These are phyloP conservation scores for Myriosclerotinia duriaeana DNA, from an alignment of 2,329 filamentous ascomycete species.

Conservation along the genomic window DNA sequence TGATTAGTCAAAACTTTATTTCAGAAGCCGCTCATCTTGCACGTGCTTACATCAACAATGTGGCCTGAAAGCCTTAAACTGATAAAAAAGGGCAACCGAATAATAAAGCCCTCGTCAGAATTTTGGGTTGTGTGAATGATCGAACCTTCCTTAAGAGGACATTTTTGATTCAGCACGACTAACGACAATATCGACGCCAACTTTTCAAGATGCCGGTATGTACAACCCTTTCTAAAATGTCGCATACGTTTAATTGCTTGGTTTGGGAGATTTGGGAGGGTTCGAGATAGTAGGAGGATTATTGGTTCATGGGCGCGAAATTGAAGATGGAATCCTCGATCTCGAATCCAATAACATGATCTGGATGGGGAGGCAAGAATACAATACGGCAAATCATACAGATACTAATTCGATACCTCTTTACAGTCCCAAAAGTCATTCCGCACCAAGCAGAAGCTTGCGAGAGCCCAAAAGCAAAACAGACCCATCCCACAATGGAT, in stretches of 20 bases:
- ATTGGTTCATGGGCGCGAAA: constrained; percentile 7
- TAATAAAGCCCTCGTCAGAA: constrained; percentile 26
- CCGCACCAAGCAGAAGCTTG: constrained; percentile 99
- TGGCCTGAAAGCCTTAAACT: constrained; percentile 9
- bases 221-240: constrained; percentile 32
- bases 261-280: neutral
- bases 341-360: neutral
- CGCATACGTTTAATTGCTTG: constrained; percentile 4
- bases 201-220: constrained; percentile 56
- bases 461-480: constrained; percentile 99
- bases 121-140: constrained; percentile 16
- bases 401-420: constrained; percentile 21
- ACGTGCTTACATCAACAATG: neutral
- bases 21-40: neutral
- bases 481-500: constrained; percentile 99
- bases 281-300: constrained; percentile 9
- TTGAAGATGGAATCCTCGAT: neutral
- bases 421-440: constrained; percentile 97
- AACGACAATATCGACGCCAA: constrained; percentile 37
- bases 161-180: constrained; percentile 18
- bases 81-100: constrained; percentile 14
- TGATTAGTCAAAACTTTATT: constrained; percentile 20
- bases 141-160: constrained; percentile 11
- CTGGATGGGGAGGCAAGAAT: constrained; percentile 19
- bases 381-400: constrained; percentile 27